Evolutionary conservation across 1,139 yeast genomes (phyloP).

Genomic region (Yamadazyma buinensis): DNA sequence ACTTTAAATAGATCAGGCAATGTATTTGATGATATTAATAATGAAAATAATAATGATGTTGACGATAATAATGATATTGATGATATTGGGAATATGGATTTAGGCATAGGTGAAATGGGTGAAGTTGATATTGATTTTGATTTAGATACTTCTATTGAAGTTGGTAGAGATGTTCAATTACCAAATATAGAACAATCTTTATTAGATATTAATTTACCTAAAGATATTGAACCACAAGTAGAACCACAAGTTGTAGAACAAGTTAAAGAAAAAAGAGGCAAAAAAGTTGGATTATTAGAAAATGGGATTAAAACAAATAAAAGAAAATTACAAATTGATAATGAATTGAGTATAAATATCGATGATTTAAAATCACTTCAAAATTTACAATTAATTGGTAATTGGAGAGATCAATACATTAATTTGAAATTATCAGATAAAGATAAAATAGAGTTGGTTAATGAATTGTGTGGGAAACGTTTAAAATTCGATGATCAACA

Average conservation of each 20-base stretch:
- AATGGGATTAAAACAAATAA: conserved; percentile 40
- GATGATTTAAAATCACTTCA: conserved; percentile 33
- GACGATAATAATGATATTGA: conserved; percentile 43
- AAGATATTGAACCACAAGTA: conserved; percentile 18
- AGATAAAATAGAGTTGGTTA: conserved; percentile 34
- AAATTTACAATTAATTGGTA: conserved; percentile 18
- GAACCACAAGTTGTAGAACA: conserved; percentile 12
- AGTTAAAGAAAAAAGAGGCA: conserved; percentile 18
- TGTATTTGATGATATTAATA: not conserved
- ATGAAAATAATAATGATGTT: conserved; percentile 37
- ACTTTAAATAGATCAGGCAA: not conserved
- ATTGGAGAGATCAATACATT: conserved; percentile 17
- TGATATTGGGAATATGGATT: conserved; percentile 24
- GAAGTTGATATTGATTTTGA: conserved; percentile 36
- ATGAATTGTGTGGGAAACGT: conserved; percentile 30
- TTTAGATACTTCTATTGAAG: conserved; percentile 38
- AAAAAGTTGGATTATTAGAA: conserved; percentile 33
- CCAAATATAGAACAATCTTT: conserved; percentile 29
- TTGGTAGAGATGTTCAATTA: conserved; percentile 40
- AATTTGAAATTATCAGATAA: conserved; percentile 26
- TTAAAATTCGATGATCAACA: conserved; percentile 34
- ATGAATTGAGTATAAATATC: conserved; percentile 29
- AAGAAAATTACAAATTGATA: conserved; percentile 36
- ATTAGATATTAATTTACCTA: conserved; percentile 18
- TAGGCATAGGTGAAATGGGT: conserved; percentile 29